phyloP scores from a whole-genome alignment of 2,329 filamentous ascomycete species.

The Aschersonia sp. region DNA sequence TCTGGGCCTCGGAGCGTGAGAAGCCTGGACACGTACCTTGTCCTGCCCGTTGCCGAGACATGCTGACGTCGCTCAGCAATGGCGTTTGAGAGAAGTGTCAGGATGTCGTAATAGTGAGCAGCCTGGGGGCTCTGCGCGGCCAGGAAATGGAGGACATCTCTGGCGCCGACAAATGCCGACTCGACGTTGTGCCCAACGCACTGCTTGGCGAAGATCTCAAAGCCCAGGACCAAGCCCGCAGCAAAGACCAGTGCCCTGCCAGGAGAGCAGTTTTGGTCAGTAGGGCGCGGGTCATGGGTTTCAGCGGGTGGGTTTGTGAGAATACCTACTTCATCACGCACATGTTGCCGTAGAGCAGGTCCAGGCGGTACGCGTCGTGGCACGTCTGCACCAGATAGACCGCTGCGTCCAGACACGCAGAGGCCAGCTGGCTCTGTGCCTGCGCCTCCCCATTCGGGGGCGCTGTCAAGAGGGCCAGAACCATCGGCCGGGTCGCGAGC shows the following conservation, averaged over 20 bases:
- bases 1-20: slow-evolving; percentile 7
- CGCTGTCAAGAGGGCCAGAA: slow-evolving; percentile 33
- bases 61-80: slow-evolving; percentile 23
- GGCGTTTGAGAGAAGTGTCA: slow-evolving; percentile 29
- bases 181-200: slow-evolving; percentile 28
- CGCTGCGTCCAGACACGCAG: slow-evolving; percentile 40
- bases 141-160: slow-evolving; percentile 32
- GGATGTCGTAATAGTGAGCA: slow-evolving; percentile 40
- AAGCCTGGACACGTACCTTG: slow-evolving; percentile 13
- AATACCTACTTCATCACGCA: slow-evolving; percentile 39
- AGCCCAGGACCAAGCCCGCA: slow-evolving; percentile 40
- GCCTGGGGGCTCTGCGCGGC: slow-evolving; percentile 38
- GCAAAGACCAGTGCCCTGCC: slow-evolving; percentile 38
- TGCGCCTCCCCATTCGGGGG: slow-evolving; percentile 14
- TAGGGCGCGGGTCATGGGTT: too few species aligned
- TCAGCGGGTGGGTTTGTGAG: too few species aligned
- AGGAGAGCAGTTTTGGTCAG: background rate
- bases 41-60: slow-evolving; percentile 8
- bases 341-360: slow-evolving; percentile 37
- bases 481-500: slow-evolving; percentile 37
- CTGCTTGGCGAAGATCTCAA: slow-evolving; percentile 37
- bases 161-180: slow-evolving; percentile 33
- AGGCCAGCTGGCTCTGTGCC: slow-evolving; percentile 24
- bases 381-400: slow-evolving; percentile 41
- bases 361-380: slow-evolving; percentile 27